Evolutionary conservation across 2,329 filamentous ascomycete genomes (phyloP).

Genomic region (Neopestalotiopsis clavispora): DNA sequence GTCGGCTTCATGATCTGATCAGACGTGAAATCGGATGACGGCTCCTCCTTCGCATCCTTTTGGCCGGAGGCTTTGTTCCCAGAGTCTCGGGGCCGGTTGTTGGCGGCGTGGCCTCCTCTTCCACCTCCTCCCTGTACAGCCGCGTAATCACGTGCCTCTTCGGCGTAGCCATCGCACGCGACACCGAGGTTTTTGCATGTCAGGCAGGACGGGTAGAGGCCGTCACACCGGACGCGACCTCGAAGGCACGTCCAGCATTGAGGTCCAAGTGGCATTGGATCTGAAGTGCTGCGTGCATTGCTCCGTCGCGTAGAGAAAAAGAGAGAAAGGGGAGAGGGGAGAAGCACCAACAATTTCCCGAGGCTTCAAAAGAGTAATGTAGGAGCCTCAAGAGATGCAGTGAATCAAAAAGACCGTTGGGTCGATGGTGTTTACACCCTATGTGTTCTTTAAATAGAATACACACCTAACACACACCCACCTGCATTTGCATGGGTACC

Average conservation of each 20-base stretch:
- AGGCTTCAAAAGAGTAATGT: not conserved
- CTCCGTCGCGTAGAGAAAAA: not conserved
- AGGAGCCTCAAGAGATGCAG: too few relatives aligned
- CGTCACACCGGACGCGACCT: constrained; percentile 19
- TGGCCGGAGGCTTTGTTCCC: not conserved
- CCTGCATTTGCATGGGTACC: too few relatives aligned
- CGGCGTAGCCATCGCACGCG: constrained; percentile 16
- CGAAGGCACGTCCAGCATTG: constrained; percentile 20
- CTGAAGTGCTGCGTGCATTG: constrained; percentile 15
- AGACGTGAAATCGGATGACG: constrained; percentile 3
- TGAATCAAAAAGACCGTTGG: not conserved
- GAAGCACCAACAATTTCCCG: not conserved
- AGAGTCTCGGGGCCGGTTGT: too few relatives aligned
- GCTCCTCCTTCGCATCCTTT: not conserved
- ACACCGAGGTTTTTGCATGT: not conserved
- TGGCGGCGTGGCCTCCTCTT: too few relatives aligned
- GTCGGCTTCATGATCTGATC: not conserved
- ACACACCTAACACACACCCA: not conserved
- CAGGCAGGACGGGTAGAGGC: constrained; percentile 14
- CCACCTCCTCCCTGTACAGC: too few relatives aligned
- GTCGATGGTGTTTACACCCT: not conserved
- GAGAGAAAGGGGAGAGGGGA: not conserved
- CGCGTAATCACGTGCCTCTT: not conserved
- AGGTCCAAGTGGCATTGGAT: constrained; percentile 17
- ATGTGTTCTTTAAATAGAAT: constrained; percentile 1